Evolutionary conservation across 2,329 filamentous ascomycete genomes (phyloP).

Genomic region (Zasmidium angulare): DNA sequence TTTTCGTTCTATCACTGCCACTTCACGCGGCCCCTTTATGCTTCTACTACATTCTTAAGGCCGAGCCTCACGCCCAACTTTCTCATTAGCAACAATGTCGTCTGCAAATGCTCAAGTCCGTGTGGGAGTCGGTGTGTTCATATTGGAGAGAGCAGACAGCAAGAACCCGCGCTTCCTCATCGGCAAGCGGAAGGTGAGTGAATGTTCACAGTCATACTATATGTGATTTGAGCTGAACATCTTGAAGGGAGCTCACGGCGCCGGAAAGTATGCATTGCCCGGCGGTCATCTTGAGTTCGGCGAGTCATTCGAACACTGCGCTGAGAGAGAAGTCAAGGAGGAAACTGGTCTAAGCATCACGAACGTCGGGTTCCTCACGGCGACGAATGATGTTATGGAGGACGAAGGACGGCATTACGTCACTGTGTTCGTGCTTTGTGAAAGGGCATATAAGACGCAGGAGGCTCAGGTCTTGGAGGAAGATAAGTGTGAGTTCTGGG

Average conservation of each 20-base stretch:
- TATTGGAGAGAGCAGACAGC: conserved; percentile 36
- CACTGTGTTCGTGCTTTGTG: conserved; percentile 66
- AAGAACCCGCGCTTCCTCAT: conserved; percentile 45
- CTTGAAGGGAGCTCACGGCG: conserved; percentile 43
- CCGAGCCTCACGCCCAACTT: not conserved
- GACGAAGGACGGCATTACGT: conserved; percentile 68
- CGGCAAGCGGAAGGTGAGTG: conserved; percentile 44
- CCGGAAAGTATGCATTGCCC: conserved; percentile 51
- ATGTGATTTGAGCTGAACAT: not conserved
- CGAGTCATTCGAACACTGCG: conserved; percentile 63
- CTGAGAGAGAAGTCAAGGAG: conserved; percentile 66
- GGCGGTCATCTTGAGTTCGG: conserved; percentile 74
- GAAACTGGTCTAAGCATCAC: conserved; percentile 65
- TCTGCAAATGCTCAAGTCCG: conserved; percentile 10
- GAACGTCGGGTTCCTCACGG: conserved; percentile 46
- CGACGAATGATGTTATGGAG: conserved; percentile 67
- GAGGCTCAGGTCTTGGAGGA: conserved; percentile 52
- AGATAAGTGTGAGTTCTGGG: conserved; percentile 57
- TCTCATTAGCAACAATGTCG: not conserved
- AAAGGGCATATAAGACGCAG: conserved; percentile 47
- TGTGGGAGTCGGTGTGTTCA: conserved; percentile 52
- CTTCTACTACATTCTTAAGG: not conserved
- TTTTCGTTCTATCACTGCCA: not conserved
- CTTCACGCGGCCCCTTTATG: not conserved
- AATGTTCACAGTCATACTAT: not conserved